Base-by-base conservation (phyloP, 768 basidiomycete genomes). In the Macrocybe gigantea region DNA sequence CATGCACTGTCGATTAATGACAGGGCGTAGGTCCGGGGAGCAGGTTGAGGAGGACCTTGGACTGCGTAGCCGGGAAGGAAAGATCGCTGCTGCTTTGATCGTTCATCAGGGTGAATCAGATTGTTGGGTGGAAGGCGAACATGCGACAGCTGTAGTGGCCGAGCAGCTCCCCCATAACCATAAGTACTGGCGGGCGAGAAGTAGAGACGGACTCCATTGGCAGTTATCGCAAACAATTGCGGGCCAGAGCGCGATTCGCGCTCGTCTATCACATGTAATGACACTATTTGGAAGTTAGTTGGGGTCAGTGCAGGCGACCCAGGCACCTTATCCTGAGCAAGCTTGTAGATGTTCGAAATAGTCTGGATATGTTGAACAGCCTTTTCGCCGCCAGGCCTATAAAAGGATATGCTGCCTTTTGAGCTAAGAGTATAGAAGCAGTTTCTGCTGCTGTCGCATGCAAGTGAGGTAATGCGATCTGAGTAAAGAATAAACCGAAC, bases 201-300 rank as follows among this genome's bases (percentile, higher is more conserved):
- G 70, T 90, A 97, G 1, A 95, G 72, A 43, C 94, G 82, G 3
- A 87, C 79, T 9, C 90, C 93, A 44, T 85, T 93, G 30, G 75
- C 71, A 15, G 93, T 92, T 41, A 94, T 67, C 1, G 86, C 92
- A 42, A 96, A 71, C 7, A 98, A 74, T 49, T 90, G 88, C 9
- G 88, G 67, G 10, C 79, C 80, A 22, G 77, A 67, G 11, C 80
- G 82, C 29, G 88, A 85, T 61, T 90, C 88, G 9, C 72, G 64
- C 7, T 73, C 73, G 36, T 79, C 74, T 34, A 95, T 65, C 22
- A 83, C 74, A 60, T 93, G 87, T 39, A 95, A 63, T 15, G 77
- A 70, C 31, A 83, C 70, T 49, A 95, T 78, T 47, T 78, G 74
- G 60, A 93, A 92, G 44, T 70, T 75, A 56, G 84, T 77, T 2